Base-by-base conservation (phyloP, 371 early-diverging fungal species). In the Nematocida ironsii region DNA sequence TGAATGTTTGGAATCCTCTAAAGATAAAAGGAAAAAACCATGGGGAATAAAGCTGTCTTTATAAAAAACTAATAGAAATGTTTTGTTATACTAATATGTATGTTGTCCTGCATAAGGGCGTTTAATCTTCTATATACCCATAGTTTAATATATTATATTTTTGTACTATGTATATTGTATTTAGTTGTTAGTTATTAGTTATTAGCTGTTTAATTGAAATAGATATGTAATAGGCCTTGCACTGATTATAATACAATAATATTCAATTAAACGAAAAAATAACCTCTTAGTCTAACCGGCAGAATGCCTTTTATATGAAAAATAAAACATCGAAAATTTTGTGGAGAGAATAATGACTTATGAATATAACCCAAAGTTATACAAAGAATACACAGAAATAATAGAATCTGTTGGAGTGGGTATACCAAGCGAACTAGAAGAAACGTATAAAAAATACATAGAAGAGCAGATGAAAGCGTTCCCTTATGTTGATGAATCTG, bases 371-470 rank as follows among this genome's bases (percentile, higher is more conserved):
- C 50, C 42, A 55, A 67, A 74, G 45, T 11, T 74, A 23, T 74
- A 74, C 55, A 74, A 33, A 55, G 74, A 74, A 44, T 66, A 74
- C 44, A 55, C 40, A 23, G 44, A 13, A 4, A 18, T 74, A 40
- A 18, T 74, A 25, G 67, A 62, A 39, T 16, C 27, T 5, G 16
- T 62, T 1, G 67, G 57, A 5, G 40, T 74, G 33, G 55, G 4
- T 39, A 39, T 74, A 20, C 74, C 64, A 42, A 67, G 50, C 5
- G 23, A 27, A 16, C 27, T 74, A 9, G 74, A 74, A 56, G 56
- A n/a, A n/a, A 23, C 42, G 0, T 74, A 74, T 55, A 74, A 66
- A 27, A 47, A 20, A 27, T 74, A 74, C 67, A 74, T 74, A 13
- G 11, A 20, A 20, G 55, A 62, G 13, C 66, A 74, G 33, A 62